phyloP scores from a whole-genome alignment of 169 alveolate species.

The Plasmodium berghei region DNA sequence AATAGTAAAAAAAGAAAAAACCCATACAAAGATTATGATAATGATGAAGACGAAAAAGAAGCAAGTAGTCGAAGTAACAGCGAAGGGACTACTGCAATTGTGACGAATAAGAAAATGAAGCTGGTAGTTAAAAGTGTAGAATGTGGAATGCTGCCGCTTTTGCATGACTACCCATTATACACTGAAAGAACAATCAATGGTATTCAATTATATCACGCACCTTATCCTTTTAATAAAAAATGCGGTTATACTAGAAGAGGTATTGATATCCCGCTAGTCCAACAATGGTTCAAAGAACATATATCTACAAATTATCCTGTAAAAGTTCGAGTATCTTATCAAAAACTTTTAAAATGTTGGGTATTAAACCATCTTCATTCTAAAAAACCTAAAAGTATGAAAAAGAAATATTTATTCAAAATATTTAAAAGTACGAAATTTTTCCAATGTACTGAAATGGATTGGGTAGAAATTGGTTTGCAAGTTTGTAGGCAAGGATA shows the following conservation, averaged over 20 bases:
- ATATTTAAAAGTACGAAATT: constrained; percentile 98
- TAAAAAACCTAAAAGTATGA: constrained; percentile 94
- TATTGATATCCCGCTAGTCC: constrained; percentile 97
- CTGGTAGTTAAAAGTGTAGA: constrained; percentile 27
- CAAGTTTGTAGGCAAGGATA: constrained; percentile 99
- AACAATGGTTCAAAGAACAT: constrained; percentile 98
- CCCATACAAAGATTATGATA: constrained; percentile 18
- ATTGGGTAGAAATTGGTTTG: constrained; percentile 99
- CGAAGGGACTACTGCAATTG: not conserved
- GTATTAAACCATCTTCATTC: constrained; percentile 96
- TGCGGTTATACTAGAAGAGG: constrained; percentile 97
- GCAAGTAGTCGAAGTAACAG: not conserved
- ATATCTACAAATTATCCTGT: constrained; percentile 98
- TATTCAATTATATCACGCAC: constrained; percentile 95
- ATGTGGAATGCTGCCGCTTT: constrained; percentile 78
- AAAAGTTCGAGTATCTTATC: constrained; percentile 98
- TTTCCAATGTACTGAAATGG: constrained; percentile 98
- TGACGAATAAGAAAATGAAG: constrained; percentile 1
- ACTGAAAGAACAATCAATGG: constrained; percentile 84
- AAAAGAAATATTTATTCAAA: constrained; percentile 94
- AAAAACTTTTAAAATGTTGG: constrained; percentile 98
- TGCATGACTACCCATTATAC: constrained; percentile 78
- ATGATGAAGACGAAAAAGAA: not conserved
- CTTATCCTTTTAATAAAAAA: constrained; percentile 98
- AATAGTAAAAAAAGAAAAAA: constrained; percentile 20